Evolutionary conservation across 768 basidiomycete genomes (phyloP), one percentile per base, ranked within the genome.

Genomic region (Porphyrellus cyaneotinctus): DNA sequence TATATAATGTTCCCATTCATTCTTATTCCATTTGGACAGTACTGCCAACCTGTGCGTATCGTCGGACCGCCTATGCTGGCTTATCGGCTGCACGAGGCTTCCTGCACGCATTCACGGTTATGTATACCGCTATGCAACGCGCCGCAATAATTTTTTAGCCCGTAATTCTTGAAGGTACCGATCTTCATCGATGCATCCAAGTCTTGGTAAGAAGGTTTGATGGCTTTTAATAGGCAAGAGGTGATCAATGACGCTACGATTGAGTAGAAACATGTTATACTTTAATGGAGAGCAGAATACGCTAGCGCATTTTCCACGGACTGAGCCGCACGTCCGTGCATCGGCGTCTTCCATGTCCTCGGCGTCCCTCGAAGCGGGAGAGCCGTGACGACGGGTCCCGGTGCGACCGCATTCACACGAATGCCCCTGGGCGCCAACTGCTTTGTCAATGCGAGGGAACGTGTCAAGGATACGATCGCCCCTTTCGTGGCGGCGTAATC

Each of bases 401-500:
- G 75, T 3, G 74, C 74, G 36, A 81, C 71, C 3, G 69, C 73
- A 57, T 82, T 81, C 45, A 82, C 82, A 52, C 81, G 72, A 49
- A 85, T 82, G 7, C 78, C 80, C 63, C 79, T 80, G 15, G 79
- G 72, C 26, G 75, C 75, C 20, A 83, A 69, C 45, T 83, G 79
- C 30, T 72, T 59, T 0, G n/a, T n/a, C n/a, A n/a, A n/a, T n/a
- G 81, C 77, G 33, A 84, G 70, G 10, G 78, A 75, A 20, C 81
- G 75, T 7, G 80, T 82, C 64, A 84, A 84, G 13, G 77, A 68
- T 8, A 78, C 61, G 59, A 84, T 82, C 6, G 79, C 81, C 4
- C 81, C 83, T 67, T 86, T 85, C 9, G 84, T 85, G 2, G 77
- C 59, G 7, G 76, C 75, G 67, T 82, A 83, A 64, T 83, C 80